Evolutionary conservation across 495 filamentous ascomycete genomes (phyloP).

Genomic region (Daldinia childiae): DNA sequence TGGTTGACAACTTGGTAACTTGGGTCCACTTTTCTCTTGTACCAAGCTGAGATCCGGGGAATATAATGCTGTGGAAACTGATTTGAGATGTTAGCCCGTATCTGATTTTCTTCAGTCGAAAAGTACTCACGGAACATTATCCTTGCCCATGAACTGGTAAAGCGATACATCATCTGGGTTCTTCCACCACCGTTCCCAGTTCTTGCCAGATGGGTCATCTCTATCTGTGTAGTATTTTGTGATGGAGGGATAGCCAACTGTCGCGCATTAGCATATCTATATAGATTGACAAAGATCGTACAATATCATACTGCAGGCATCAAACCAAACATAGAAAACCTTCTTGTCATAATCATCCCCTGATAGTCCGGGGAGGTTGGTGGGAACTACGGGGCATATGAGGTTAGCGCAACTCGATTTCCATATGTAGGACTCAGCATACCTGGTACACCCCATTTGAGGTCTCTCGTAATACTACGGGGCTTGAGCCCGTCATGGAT

Average conservation of each 20-base stretch:
- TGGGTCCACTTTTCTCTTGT: conserved; percentile 89
- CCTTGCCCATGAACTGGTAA: conserved; percentile 98
- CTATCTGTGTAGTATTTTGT: conserved; percentile 86
- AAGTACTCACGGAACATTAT: conserved; percentile 89
- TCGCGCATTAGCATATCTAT: conserved; percentile 11
- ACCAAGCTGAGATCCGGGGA: conserved; percentile 86
- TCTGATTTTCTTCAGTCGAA: neutral
- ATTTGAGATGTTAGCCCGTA: conserved; percentile 19
- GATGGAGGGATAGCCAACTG: conserved; percentile 89
- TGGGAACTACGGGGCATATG: conserved; percentile 39
- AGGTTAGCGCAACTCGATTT: conserved; percentile 14
- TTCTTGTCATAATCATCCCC: conserved; percentile 74
- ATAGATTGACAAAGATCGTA: neutral
- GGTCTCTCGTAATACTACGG: conserved; percentile 89
- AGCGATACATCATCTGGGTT: conserved; percentile 87
- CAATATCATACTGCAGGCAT: conserved; percentile 73
- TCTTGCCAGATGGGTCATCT: conserved; percentile 40
- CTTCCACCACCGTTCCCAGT: conserved; percentile 97
- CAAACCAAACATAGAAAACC: conserved; percentile 98
- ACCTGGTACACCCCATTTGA: conserved; percentile 85
- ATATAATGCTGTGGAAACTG: conserved; percentile 69
- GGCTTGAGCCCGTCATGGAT: conserved; percentile 81
- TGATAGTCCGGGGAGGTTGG: conserved; percentile 60
- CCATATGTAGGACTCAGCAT: conserved; percentile 40
- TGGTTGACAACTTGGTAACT: conserved; percentile 87